These are phyloP conservation scores for Colletotrichum graminicola DNA, from an alignment of 2,329 filamentous ascomycete genomes.

Conservation along the genomic window DNA sequence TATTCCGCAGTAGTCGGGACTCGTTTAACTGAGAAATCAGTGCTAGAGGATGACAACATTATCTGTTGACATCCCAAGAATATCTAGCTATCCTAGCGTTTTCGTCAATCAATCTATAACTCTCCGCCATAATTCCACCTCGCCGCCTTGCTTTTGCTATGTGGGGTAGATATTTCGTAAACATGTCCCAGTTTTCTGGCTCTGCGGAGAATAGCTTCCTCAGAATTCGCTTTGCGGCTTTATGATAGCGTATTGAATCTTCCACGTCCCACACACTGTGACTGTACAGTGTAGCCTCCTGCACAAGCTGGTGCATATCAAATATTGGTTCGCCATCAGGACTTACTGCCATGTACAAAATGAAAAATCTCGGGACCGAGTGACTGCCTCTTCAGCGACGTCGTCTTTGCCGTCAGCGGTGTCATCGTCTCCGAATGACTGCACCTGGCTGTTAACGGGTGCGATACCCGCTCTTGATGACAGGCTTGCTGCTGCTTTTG, in stretches of 20 bases:
- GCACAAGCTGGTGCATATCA: neutral
- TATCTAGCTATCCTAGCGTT: no score
- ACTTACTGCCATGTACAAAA: neutral
- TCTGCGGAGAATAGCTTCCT: neutral
- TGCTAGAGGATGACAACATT: no score
- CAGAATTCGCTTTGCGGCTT: neutral
- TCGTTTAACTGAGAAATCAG: no score
- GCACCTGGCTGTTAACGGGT: neutral
- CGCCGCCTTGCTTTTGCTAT: neutral
- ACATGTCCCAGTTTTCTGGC: neutral
- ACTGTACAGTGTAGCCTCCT: neutral
- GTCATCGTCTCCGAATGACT: no score
- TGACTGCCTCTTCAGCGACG: neutral
- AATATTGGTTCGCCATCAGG: neutral
- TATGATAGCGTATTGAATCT: neutral
- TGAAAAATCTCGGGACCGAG: neutral
- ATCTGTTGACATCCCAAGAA: no score
- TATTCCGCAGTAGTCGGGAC: no score
- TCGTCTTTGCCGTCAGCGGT: neutral
- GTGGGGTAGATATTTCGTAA: neutral
- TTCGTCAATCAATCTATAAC: no score
- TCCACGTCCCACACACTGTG: neutral
- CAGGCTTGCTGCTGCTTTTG: neutral
- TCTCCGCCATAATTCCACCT: no score
- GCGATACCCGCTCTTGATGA: no score